Evolutionary conservation across 768 basidiomycete species (phyloP).

Genomic region (Termitomyces sp.): DNA sequence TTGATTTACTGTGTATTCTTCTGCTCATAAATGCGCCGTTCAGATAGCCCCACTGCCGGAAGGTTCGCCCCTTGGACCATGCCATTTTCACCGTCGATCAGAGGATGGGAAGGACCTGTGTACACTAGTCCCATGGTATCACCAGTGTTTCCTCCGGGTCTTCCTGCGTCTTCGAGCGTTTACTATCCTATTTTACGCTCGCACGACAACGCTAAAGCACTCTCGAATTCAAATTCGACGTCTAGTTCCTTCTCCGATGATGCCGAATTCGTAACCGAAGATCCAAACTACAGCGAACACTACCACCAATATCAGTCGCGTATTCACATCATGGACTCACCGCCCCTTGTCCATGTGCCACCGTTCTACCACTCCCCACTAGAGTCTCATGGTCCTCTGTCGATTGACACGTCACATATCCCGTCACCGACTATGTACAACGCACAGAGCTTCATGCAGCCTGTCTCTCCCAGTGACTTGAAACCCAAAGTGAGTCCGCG

Average conservation of each 20-base stretch:
- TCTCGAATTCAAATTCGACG: conserved; percentile 11
- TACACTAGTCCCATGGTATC: conserved; percentile 3
- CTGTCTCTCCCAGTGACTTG: conserved; percentile 4
- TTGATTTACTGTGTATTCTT: background rate
- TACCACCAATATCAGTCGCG: conserved; percentile 34
- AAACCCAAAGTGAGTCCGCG: conserved; percentile 16
- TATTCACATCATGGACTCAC: conserved; percentile 26
- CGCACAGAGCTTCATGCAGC: conserved; percentile 2
- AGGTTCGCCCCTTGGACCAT: background rate
- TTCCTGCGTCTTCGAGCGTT: conserved; percentile 1
- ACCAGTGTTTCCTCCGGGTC: conserved; percentile 6
- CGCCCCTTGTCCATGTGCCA: conserved; percentile 26
- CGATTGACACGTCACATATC: conserved; percentile 16
- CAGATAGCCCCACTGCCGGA: background rate
- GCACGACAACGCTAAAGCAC: conserved; percentile 7
- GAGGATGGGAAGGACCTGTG: background rate
- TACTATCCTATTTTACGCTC: conserved; percentile 10
- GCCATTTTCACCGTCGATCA: conserved; percentile 2
- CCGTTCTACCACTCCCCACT: conserved; percentile 18
- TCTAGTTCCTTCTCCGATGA: conserved; percentile 23
- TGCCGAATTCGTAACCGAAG: conserved; percentile 27
- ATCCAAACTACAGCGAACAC: conserved; percentile 35
- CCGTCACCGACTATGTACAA: conserved; percentile 8
- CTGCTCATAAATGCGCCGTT: background rate
- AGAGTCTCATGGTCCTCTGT: conserved; percentile 8